Evolutionary conservation across 2,329 filamentous ascomycete species (phyloP).

Genomic region (Beauveria asiatica): DNA sequence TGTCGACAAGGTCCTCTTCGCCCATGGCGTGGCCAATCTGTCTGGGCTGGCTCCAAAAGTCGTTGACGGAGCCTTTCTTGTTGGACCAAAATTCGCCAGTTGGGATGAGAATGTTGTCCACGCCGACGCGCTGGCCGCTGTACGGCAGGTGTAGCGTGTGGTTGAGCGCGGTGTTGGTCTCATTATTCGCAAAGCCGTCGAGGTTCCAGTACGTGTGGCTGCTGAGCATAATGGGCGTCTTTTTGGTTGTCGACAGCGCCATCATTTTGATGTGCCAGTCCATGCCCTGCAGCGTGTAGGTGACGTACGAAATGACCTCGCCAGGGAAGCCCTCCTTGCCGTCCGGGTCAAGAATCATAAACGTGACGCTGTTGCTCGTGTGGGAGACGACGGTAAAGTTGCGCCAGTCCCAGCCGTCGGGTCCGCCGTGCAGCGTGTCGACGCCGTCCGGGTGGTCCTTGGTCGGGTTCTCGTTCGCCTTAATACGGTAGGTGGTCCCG

Average conservation of each 20-base stretch:
- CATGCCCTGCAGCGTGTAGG: conserved; percentile 58
- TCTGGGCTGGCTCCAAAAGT: conserved; percentile 78
- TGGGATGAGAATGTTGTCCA: conserved; percentile 65
- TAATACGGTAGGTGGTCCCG: conserved; percentile 48
- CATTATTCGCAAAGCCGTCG: conserved; percentile 67
- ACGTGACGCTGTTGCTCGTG: conserved; percentile 60
- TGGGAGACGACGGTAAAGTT: conserved; percentile 71
- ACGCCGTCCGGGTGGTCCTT: conserved; percentile 40
- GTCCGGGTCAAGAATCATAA: conserved; percentile 63
- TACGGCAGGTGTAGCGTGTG: conserved; percentile 68
- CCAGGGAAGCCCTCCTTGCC: conserved; percentile 72
- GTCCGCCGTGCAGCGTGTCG: conserved; percentile 61
- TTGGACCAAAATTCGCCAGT: conserved; percentile 69
- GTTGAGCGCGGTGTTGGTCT: conserved; percentile 57
- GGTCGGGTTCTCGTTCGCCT: conserved; percentile 55
- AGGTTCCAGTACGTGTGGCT: conserved; percentile 74
- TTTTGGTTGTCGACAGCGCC: conserved; percentile 61
- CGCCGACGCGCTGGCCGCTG: conserved; percentile 58
- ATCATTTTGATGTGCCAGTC: conserved; percentile 68
- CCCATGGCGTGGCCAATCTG: conserved; percentile 63
- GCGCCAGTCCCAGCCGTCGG: conserved; percentile 66
- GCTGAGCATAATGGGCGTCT: conserved; percentile 76
- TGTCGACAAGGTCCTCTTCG: conserved; percentile 53
- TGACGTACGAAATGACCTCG: conserved; percentile 64
- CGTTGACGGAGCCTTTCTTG: conserved; percentile 58